Evolutionary conservation across 1,284 basidiomycete species (phyloP), one percentile per base, ranked within the genome.

Genomic region (Cutaneotrichosporon dermatis): DNA sequence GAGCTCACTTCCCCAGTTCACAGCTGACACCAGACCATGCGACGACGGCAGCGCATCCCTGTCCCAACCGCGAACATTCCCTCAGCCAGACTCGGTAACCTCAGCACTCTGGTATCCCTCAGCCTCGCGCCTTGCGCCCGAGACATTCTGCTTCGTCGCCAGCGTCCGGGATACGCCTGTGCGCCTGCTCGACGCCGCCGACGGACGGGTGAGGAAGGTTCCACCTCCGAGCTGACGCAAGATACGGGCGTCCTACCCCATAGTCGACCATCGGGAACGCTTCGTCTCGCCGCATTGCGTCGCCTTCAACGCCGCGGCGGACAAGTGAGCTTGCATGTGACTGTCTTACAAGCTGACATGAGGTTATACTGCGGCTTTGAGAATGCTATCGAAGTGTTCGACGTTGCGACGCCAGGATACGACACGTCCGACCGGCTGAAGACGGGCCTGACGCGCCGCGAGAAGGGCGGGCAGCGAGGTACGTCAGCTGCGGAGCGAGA

Each of bases 341-440:
- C n/a, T n/a, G n/a, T n/a, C n/a, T n/a, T n/a, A 40, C 12, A 34
- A 44, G 51, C 45, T 66, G 34, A 33, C 50, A 35, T 2, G 61
- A 93, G 91, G 64, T 76, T 95, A 4, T 95, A 93, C 72, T 93
- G 92, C 71, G 92, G 92, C 0, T 91, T 89, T 60, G 88, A 93
- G 75, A 85, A 88, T 63, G 88, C 91, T 0, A 89, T 96, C 57
- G 92, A 96, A 75, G 83, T 93, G 6, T 91, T 95, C 68, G 89
- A 94, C 68, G 76, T 95, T 9, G 58, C 73, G 12, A 60, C 37
- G 6, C 75, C 75, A 3, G 75, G 75, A 1, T 64, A 70, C 44
- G 67, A 67, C 50, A 80, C 82, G 15, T 77, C 79, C 35, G 84
- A 82, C 1, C 83, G 92, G 2, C 69, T 93, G 5, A 82, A 81